Percentiles rank a stretch among this genome's conserved stretches.
Conservation (phyloP, 2,329 filamentous ascomycete genomes). For the Clonostachys chloroleuca region DNA sequence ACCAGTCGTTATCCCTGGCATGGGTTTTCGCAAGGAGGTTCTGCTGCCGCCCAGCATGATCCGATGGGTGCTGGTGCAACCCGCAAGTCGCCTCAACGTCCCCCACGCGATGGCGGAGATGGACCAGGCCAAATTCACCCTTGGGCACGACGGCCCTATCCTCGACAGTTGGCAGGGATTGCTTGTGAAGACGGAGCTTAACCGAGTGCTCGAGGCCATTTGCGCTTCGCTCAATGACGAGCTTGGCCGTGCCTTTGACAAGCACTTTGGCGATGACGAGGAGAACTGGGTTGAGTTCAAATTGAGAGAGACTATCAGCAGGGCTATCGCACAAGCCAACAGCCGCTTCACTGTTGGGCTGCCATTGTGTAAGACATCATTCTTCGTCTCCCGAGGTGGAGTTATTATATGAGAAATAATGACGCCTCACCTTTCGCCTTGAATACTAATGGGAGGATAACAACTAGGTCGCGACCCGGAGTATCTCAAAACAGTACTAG, state of each 20-base stretch:
- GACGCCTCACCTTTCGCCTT: background rate
- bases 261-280: conserved; percentile 22
- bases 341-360: conserved; percentile 23
- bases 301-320: conserved; percentile 13
- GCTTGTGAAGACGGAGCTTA: conserved; percentile 28
- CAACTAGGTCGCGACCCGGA: conserved; percentile 20
- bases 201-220: conserved; percentile 22
- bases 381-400: background rate
- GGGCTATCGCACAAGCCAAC: conserved; percentile 21
- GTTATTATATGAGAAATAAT: background rate
- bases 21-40: conserved; percentile 31
- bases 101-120: conserved; percentile 28
- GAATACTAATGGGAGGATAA: background rate
- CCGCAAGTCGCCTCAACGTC: conserved; percentile 26
- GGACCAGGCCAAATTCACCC: conserved; percentile 26
- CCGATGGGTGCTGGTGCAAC: conserved; percentile 31
- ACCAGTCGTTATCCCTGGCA: conserved; percentile 31
- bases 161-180: conserved; percentile 26
- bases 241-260: conserved; percentile 22
- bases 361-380: conserved; percentile 17
- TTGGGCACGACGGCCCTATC: conserved; percentile 26
- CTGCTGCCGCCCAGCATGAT: conserved; percentile 32
- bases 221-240: conserved; percentile 26
- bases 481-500: conserved; percentile 20
- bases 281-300: conserved; percentile 25